Conservation (phyloP, 371 early-diverging fungal genomes). For the Rhizopus delemar region DNA sequence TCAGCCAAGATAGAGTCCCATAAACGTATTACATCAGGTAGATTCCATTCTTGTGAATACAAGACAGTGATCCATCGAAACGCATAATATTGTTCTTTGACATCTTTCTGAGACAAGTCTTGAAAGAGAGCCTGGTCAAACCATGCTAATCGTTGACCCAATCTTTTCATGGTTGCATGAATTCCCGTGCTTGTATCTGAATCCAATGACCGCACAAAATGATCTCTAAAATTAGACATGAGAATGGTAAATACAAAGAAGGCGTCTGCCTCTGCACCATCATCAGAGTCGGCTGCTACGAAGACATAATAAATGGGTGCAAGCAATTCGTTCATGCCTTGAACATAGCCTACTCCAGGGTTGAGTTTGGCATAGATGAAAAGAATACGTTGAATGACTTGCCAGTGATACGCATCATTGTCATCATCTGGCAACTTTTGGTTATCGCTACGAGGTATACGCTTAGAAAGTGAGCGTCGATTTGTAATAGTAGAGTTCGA, state of each 20-base stretch:
- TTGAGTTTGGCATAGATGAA: constrained; percentile 87
- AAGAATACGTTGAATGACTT: constrained; percentile 81
- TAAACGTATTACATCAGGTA: constrained; percentile 80
- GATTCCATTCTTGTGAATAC: constrained; percentile 79
- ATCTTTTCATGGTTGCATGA: constrained; percentile 59
- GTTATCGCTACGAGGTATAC: no score
- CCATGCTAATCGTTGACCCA: constrained; percentile 58
- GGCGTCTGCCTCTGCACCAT: constrained; percentile 84
- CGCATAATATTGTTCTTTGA: constrained; percentile 78
- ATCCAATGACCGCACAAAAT: constrained; percentile 74
- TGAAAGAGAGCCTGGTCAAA: constrained; percentile 64
- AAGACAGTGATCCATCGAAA: constrained; percentile 87
- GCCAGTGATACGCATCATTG: constrained; percentile 64
- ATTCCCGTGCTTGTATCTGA: constrained; percentile 67
- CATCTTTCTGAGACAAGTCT: constrained; percentile 65
- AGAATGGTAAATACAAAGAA: constrained; percentile 78
- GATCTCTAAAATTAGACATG: constrained; percentile 76
- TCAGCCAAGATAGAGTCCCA: constrained; percentile 87
- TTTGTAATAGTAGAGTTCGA: background rate
- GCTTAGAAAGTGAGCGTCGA: background rate
- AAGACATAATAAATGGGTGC: constrained; percentile 85
- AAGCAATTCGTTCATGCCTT: constrained; percentile 89
- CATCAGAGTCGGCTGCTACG: constrained; percentile 40
- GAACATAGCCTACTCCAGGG: constrained; percentile 85
- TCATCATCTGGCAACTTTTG: no score